phyloP scores from a whole-genome alignment of 805 yeast genomes.

The Monosporozyma siamensis region DNA sequence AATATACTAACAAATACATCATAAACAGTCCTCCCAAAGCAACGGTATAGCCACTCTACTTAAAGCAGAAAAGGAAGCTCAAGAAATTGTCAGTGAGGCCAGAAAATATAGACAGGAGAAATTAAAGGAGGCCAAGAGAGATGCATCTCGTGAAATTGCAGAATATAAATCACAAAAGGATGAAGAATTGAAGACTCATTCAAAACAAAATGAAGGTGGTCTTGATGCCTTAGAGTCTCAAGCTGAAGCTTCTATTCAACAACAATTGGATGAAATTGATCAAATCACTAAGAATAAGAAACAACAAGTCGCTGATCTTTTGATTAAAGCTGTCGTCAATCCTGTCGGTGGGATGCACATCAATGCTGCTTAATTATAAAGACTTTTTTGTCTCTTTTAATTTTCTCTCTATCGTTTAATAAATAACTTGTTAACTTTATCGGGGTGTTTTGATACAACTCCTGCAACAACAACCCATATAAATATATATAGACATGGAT shows the following conservation, averaged over 20 bases:
- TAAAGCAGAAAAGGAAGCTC: slow-evolving; percentile 95
- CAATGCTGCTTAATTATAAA: slow-evolving; percentile 41
- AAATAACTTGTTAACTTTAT: background rate
- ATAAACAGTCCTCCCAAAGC: slow-evolving; percentile 6
- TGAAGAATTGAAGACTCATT: slow-evolving; percentile 63
- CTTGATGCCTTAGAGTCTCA: slow-evolving; percentile 44
- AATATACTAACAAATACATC: too few relatives aligned
- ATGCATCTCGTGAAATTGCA: slow-evolving; percentile 83
- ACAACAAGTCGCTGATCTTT: slow-evolving; percentile 56
- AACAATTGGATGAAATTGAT: slow-evolving; percentile 61
- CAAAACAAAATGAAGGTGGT: slow-evolving; percentile 61
- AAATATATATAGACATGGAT: background rate
- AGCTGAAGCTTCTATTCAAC: slow-evolving; percentile 65
- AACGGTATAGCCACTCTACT: slow-evolving; percentile 32
- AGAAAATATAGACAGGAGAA: slow-evolving; percentile 71
- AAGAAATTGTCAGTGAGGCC: slow-evolving; percentile 86
- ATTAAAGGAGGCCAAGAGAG: slow-evolving; percentile 87
- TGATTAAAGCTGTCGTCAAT: slow-evolving; percentile 67
- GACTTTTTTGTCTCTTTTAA: background rate
- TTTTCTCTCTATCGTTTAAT: background rate
- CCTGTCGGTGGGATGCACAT: slow-evolving; percentile 80
- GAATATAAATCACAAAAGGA: slow-evolving; percentile 81
- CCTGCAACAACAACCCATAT: background rate
- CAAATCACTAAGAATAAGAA: slow-evolving; percentile 55
- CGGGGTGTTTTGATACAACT: background rate